A percentile compares a stretch with the other conserved stretches of the same genome.
These are phyloP conservation scores for Pseudofabraea citricarpa DNA, from an alignment of 2,329 filamentous ascomycete genomes.

Conservation along the genomic window DNA sequence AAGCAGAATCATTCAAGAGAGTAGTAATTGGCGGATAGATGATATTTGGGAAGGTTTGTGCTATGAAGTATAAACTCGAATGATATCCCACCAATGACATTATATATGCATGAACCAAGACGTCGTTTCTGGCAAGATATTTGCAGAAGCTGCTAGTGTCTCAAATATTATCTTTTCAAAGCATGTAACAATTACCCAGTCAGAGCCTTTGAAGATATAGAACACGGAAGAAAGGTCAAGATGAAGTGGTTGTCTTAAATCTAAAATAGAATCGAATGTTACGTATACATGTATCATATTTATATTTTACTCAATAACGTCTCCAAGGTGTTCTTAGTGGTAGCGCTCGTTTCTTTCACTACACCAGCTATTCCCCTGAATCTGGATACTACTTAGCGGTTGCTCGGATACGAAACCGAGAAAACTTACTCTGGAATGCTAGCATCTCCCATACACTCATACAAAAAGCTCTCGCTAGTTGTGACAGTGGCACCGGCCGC, in stretches of 20 bases:
- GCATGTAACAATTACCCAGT: neutral
- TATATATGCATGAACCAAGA: too few species aligned
- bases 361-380: slow-evolving; percentile 71
- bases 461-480: slow-evolving; percentile 83
- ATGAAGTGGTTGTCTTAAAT: too few species aligned
- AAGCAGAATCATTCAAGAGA: too few species aligned
- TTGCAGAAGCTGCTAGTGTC: too few species aligned
- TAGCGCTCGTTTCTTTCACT: slow-evolving; percentile 70
- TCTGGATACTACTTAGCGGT: slow-evolving; percentile 18
- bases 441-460: slow-evolving; percentile 85
- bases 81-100: too few species aligned
- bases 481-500: slow-evolving; percentile 75
- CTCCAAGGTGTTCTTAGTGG: slow-evolving; percentile 65
- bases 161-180: neutral
- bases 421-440: slow-evolving; percentile 47
- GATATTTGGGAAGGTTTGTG: too few species aligned
- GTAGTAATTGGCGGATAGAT: too few species aligned
- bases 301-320: slow-evolving; percentile 62
- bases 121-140: too few species aligned
- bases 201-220: neutral
- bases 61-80: too few species aligned
- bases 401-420: neutral
- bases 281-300: too few species aligned
- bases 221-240: too few species aligned
- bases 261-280: too few species aligned